A percentile compares a stretch with the other conserved stretches of the same genome.
These are phyloP conservation scores for Penicillium parvum DNA, from an alignment of 495 filamentous ascomycete genomes.

Conservation along the genomic window DNA sequence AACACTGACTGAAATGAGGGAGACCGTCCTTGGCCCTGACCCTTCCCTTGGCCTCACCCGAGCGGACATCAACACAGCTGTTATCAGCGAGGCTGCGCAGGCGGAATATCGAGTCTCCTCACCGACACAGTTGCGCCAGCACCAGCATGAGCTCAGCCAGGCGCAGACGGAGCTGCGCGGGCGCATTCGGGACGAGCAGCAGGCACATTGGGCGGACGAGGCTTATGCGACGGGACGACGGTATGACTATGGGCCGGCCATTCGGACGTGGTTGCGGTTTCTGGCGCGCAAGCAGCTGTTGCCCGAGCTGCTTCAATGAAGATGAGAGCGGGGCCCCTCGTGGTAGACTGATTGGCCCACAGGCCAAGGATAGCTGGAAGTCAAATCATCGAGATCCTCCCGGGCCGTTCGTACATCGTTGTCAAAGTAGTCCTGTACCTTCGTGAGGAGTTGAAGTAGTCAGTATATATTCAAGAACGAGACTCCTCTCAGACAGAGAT, in stretches of 20 bases:
- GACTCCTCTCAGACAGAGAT: too few species aligned
- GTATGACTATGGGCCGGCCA: conserved; percentile 45
- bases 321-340: conserved; percentile 15
- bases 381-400: too few species aligned
- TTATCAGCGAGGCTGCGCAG: conserved; percentile 11
- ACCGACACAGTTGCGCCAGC: conserved; percentile 20
- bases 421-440: too few species aligned
- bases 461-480: too few species aligned
- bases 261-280: conserved; percentile 42
- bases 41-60: conserved; percentile 31
- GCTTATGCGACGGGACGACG: conserved; percentile 42
- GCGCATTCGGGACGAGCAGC: conserved; percentile 42
- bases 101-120: conserved; percentile 19
- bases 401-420: too few species aligned
- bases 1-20: conserved; percentile 6
- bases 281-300: conserved; percentile 40
- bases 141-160: conserved; percentile 27
- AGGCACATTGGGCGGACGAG: conserved; percentile 38
- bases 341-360: conserved; percentile 29
- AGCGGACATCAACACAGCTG: conserved; percentile 28
- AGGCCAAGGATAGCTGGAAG: not conserved
- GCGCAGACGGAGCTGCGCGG: conserved; percentile 32
- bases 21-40: conserved; percentile 32
- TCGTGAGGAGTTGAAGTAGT: too few species aligned
- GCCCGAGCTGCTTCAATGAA: conserved; percentile 22